These are phyloP conservation scores for Geoglossum cookeanum DNA, from an alignment of 2,329 filamentous ascomycete genomes.

Conservation along the genomic window DNA sequence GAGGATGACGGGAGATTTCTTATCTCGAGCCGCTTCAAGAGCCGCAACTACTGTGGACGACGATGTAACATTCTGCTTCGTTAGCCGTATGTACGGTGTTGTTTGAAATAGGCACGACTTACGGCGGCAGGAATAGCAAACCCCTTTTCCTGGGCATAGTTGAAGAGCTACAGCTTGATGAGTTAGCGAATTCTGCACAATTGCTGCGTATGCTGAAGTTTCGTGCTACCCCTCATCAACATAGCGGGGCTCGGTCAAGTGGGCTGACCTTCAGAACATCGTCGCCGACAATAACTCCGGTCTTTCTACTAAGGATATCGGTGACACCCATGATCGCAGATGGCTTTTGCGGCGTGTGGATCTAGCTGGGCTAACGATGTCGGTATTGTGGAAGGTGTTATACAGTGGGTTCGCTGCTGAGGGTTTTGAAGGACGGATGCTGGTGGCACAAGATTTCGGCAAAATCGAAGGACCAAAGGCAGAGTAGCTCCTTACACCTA, in stretches of 20 bases:
- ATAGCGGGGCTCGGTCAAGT: slow-evolving; percentile 1
- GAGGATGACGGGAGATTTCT: slow-evolving; percentile 79
- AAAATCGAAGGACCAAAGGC: background rate
- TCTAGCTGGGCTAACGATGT: background rate
- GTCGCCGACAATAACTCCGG: slow-evolving; percentile 47
- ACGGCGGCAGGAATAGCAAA: slow-evolving; percentile 76
- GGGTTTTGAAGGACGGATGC: background rate
- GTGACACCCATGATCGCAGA: slow-evolving; percentile 22
- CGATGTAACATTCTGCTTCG: slow-evolving; percentile 65
- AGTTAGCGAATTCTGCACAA: too few species aligned
- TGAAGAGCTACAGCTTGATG: slow-evolving; percentile 42
- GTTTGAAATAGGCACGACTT: slow-evolving; percentile 15
- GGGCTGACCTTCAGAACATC: slow-evolving; percentile 32
- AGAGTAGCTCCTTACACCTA: too few species aligned
- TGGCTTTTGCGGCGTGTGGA: background rate
- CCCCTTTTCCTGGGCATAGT: slow-evolving; percentile 71
- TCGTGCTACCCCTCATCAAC: background rate
- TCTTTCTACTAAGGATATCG: slow-evolving; percentile 42
- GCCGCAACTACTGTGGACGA: slow-evolving; percentile 71
- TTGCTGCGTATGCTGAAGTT: background rate
- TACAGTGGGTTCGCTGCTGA: background rate
- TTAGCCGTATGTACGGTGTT: slow-evolving; percentile 5
- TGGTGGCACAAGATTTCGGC: background rate
- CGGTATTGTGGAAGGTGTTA: background rate
- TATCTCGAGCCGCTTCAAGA: slow-evolving; percentile 86